Evolutionary conservation across 768 basidiomycete genomes (phyloP).

Genomic region (Flagelloscypha sp.): DNA sequence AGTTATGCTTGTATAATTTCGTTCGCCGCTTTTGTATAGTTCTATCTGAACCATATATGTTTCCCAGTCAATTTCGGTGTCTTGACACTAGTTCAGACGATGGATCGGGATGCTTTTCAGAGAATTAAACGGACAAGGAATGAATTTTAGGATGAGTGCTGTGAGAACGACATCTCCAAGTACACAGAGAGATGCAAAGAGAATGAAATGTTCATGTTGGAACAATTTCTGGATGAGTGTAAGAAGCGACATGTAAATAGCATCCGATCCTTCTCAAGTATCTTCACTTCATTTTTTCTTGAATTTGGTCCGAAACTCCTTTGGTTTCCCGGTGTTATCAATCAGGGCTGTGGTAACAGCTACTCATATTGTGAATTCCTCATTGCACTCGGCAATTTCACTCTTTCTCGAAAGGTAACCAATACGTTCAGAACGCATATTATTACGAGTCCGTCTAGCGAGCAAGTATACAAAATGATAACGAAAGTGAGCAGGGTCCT

Average conservation of each 20-base stretch:
- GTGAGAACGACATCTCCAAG: conserved; percentile 74
- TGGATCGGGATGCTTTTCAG: conserved; percentile 10
- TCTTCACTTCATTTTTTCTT: too few species aligned
- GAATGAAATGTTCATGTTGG: neutral
- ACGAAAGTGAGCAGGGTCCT: too few species aligned
- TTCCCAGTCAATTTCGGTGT: conserved; percentile 97
- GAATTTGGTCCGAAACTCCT: too few species aligned
- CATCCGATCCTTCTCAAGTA: too few species aligned
- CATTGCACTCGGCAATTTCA: too few species aligned
- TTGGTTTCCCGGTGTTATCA: too few species aligned
- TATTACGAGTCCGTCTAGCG: too few species aligned
- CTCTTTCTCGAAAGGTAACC: too few species aligned
- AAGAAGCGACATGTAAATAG: conserved; percentile 2
- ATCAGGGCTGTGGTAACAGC: too few species aligned
- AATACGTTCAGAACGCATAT: too few species aligned
- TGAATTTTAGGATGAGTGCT: conserved; percentile 67
- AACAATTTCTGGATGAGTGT: neutral
- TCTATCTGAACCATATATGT: conserved; percentile 91
- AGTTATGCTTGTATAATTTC: conserved; percentile 70
- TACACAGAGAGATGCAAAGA: conserved; percentile 53
- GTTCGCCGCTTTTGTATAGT: conserved; percentile 70
- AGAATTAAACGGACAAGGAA: conserved; percentile 61
- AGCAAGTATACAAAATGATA: too few species aligned
- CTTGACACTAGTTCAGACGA: conserved; percentile 31
- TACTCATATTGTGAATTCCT: too few species aligned